Percentiles rank a stretch among this genome's conserved stretches.
Conservation (phyloP, 2,329 filamentous ascomycete genomes). For the Ilyonectria destructans region DNA sequence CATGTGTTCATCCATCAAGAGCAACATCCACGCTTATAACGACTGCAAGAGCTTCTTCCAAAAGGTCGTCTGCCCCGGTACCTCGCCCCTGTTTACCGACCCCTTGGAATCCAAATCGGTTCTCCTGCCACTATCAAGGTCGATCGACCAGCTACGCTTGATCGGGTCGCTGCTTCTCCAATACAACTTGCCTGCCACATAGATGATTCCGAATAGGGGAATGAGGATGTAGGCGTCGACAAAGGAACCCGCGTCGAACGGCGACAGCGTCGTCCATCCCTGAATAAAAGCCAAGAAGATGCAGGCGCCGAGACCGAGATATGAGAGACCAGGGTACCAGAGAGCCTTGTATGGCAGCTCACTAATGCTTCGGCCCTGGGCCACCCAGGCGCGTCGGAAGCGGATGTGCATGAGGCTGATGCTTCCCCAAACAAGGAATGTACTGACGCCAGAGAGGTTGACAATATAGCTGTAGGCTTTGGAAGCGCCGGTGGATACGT, state of each 20-base stretch:
- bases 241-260: slow-evolving; percentile 72
- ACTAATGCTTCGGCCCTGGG: slow-evolving; percentile 69
- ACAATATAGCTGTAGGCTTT: slow-evolving; percentile 80
- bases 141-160: slow-evolving; percentile 68
- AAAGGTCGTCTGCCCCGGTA: slow-evolving; percentile 51
- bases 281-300: slow-evolving; percentile 74
- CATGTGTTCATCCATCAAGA: slow-evolving; percentile 1
- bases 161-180: slow-evolving; percentile 66
- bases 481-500: slow-evolving; percentile 76
- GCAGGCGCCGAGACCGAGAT: slow-evolving; percentile 72
- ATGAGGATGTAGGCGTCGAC: slow-evolving; percentile 76
- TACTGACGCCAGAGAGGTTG: slow-evolving; percentile 79
- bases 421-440: slow-evolving; percentile 80
- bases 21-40: slow-evolving; percentile 52
- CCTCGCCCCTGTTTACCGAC: slow-evolving; percentile 51
- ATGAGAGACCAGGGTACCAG: slow-evolving; percentile 72
- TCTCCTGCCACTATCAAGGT: slow-evolving; percentile 70
- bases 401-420: slow-evolving; percentile 82
- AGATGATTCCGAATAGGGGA: slow-evolving; percentile 73
- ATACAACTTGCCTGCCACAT: slow-evolving; percentile 68
- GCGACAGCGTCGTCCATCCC: slow-evolving; percentile 73
- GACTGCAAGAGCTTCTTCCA: slow-evolving; percentile 63
- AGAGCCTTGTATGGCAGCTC: slow-evolving; percentile 71
- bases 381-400: slow-evolving; percentile 76
- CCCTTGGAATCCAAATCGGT: slow-evolving; percentile 67